phyloP scores from a whole-genome alignment of 2,329 filamentous ascomycete genomes.

The Aciculosporium take region DNA sequence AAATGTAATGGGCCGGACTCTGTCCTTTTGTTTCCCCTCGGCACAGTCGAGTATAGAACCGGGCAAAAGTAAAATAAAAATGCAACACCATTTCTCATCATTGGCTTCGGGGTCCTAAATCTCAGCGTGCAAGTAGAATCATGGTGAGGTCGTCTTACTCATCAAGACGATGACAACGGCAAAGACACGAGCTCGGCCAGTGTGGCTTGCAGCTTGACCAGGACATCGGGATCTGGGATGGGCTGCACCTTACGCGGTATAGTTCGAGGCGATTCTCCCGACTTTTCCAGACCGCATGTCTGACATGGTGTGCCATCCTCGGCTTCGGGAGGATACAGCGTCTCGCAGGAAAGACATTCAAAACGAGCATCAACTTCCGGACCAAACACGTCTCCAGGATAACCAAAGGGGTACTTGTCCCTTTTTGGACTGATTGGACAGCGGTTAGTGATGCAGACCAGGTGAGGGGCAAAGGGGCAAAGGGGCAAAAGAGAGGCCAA shows the following conservation, averaged over 20 bases:
- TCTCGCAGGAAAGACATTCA: constrained; percentile 49
- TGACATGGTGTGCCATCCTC: constrained; percentile 40
- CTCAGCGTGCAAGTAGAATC: too few species aligned
- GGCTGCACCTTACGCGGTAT: constrained; percentile 46
- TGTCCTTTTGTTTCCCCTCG: too few species aligned
- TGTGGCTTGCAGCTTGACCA: constrained; percentile 42
- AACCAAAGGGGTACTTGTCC: constrained; percentile 54
- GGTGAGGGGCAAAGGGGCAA: background rate
- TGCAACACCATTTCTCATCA: too few species aligned
- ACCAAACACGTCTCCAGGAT: constrained; percentile 50
- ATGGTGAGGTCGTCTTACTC: too few species aligned
- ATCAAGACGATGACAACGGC: background rate
- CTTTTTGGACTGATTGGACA: constrained; percentile 40
- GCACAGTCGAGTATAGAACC: too few species aligned
- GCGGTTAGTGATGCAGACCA: background rate
- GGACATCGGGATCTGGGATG: constrained; percentile 44
- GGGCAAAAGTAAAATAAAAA: too few species aligned
- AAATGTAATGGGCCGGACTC: too few species aligned
- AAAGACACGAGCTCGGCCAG: constrained; percentile 26
- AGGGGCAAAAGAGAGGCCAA: background rate
- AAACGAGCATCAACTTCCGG: constrained; percentile 36
- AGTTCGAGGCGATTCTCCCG: constrained; percentile 42
- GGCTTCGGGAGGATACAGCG: constrained; percentile 37
- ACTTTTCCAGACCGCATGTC: constrained; percentile 47
- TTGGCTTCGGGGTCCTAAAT: too few species aligned